Conservation (phyloP, 495 filamentous ascomycete species). For the Xylaria venustula region DNA sequence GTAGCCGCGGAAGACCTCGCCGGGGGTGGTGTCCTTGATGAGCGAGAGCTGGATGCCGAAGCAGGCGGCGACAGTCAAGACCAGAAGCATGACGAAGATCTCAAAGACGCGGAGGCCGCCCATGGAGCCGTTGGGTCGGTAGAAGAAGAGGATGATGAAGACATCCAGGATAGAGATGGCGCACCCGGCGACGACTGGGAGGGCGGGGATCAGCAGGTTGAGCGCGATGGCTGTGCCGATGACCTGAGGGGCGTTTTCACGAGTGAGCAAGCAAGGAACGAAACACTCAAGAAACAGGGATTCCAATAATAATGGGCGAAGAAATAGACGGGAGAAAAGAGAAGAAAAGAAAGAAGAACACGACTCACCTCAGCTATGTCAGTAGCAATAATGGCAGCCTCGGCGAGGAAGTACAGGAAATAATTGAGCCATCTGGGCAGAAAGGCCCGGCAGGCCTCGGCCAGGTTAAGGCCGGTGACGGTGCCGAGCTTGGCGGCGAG, state of each 20-base stretch:
- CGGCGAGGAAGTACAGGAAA: conserved; percentile 70
- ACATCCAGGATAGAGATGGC: conserved; percentile 84
- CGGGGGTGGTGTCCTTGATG: conserved; percentile 65
- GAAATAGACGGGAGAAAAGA: too few relatives aligned
- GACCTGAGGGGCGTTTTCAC: conserved; percentile 57
- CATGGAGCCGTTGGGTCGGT: conserved; percentile 73
- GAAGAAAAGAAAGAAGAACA: too few relatives aligned
- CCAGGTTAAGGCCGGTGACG: conserved; percentile 81
- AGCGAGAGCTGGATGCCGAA: conserved; percentile 86
- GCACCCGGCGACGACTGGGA: conserved; percentile 84
- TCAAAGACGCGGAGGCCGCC: conserved; percentile 75
- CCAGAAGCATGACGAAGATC: conserved; percentile 72
- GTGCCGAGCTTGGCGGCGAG: conserved; percentile 81
- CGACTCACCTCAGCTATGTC: conserved; percentile 76
- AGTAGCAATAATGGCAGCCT: conserved; percentile 81
- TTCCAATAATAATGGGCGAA: too few relatives aligned
- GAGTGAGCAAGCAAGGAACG: conserved; percentile 8
- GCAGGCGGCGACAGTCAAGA: conserved; percentile 83
- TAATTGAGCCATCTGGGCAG: conserved; percentile 76
- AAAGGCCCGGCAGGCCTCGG: conserved; percentile 73
- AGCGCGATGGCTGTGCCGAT: conserved; percentile 90
- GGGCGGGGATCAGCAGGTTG: conserved; percentile 71
- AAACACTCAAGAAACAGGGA: too few relatives aligned
- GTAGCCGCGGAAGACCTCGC: conserved; percentile 81
- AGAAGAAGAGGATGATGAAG: conserved; percentile 81